A percentile compares a stretch with the other conserved stretches of the same genome.
phyloP scores from a whole-genome alignment of 495 filamentous ascomycete species.

The Extremus antarcticus region DNA sequence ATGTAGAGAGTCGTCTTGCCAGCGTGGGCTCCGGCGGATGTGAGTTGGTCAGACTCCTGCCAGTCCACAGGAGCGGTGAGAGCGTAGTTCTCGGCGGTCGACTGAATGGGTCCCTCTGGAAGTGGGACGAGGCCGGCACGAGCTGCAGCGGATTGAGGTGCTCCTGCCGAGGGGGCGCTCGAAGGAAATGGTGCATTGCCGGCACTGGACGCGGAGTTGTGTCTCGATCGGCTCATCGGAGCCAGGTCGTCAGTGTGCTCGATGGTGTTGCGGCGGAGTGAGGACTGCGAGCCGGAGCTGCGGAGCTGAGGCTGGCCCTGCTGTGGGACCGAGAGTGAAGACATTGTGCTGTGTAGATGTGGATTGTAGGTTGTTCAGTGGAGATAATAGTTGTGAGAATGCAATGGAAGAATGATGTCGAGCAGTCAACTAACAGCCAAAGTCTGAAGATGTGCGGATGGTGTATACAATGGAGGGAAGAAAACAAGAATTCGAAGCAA shows the following conservation, averaged over 20 bases:
- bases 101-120: background rate
- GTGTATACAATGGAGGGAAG: background rate
- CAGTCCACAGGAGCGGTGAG: conserved; percentile 5
- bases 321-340: background rate
- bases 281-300: conserved; percentile 1
- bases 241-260: conserved; percentile 8
- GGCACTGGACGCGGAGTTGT: conserved; percentile 3
- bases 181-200: background rate
- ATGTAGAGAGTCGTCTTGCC: conserved; percentile 10
- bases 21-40: background rate
- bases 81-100: background rate
- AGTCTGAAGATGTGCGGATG: background rate
- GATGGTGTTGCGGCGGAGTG: background rate
- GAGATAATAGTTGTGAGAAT: background rate
- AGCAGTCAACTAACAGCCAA: background rate
- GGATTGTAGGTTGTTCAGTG: background rate
- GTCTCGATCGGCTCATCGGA: conserved; percentile 6
- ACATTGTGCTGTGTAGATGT: background rate
- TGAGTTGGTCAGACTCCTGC: background rate
- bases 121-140: conserved; percentile 1
- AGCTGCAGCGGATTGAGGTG: background rate
- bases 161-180: background rate
- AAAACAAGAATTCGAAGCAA: background rate
- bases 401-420: background rate
- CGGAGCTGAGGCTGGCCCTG: background rate